Evolutionary conservation across 768 basidiomycete genomes (phyloP).

Genomic region (Termitomyces sp.): DNA sequence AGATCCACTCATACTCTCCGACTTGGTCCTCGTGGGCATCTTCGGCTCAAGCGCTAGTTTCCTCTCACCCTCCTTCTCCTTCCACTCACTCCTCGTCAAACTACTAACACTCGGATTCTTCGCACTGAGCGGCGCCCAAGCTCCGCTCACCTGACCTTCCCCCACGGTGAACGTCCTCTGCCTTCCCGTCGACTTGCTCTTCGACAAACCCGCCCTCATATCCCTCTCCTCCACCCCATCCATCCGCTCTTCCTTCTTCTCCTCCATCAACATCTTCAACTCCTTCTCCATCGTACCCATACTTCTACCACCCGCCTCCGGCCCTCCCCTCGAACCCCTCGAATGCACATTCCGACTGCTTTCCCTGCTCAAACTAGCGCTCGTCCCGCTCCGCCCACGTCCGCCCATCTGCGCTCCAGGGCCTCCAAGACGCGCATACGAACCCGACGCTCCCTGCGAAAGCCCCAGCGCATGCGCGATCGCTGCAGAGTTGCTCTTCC

Average conservation of each 20-base stretch:
- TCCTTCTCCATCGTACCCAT: slow-evolving; percentile 23
- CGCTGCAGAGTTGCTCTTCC: slow-evolving; percentile 28
- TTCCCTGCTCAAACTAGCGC: slow-evolving; percentile 21
- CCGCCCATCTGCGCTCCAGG: slow-evolving; percentile 26
- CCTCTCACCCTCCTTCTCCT: slow-evolving; percentile 17
- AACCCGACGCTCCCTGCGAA: slow-evolving; percentile 33
- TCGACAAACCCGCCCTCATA: slow-evolving; percentile 19
- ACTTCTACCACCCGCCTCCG: slow-evolving; percentile 6
- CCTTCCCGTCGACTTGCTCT: slow-evolving; percentile 27
- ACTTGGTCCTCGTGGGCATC: slow-evolving; percentile 50
- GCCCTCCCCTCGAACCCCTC: slow-evolving; percentile 28
- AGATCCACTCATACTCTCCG: slow-evolving; percentile 21
- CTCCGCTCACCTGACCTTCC: slow-evolving; percentile 7
- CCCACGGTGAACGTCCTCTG: slow-evolving; percentile 12
- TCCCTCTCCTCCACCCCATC: slow-evolving; percentile 17
- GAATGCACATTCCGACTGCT: slow-evolving; percentile 26
- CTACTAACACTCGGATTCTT: slow-evolving; percentile 7
- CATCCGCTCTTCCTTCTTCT: slow-evolving; percentile 17
- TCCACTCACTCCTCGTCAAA: not conserved
- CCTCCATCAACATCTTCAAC: slow-evolving; percentile 48
- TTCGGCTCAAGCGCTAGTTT: slow-evolving; percentile 25
- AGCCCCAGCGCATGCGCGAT: slow-evolving; percentile 41
- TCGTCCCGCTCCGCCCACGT: slow-evolving; percentile 14
- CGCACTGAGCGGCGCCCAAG: slow-evolving; percentile 11
- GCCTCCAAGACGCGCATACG: slow-evolving; percentile 33